Conservation (phyloP, 2,329 filamentous ascomycete species). For the Penicillium paneum region DNA sequence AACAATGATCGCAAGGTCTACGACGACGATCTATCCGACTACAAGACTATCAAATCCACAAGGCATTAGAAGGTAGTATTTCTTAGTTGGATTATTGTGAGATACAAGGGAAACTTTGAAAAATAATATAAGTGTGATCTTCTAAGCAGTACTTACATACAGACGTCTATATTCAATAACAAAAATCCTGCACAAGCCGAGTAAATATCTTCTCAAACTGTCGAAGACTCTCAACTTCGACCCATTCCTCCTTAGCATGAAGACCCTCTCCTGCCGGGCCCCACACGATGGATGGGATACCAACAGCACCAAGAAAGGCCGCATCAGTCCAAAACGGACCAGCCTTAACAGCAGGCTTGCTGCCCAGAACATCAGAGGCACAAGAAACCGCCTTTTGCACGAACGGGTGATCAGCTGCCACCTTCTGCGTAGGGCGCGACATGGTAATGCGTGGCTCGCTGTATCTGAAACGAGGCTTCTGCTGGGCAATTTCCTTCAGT, state of each 20-base stretch:
- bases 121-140: not conserved
- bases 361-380: constrained; percentile 28
- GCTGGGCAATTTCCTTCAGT: constrained; percentile 32
- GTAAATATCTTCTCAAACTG: constrained; percentile 29
- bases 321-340: constrained; percentile 52
- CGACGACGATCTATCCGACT: too few relatives aligned
- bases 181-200: constrained; percentile 20
- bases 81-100: not conserved
- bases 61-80: not conserved
- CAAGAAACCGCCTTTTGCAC: constrained; percentile 32
- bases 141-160: not conserved
- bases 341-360: constrained; percentile 25
- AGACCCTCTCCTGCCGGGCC: constrained; percentile 50
- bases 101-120: not conserved
- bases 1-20: too few relatives aligned
- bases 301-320: constrained; percentile 46
- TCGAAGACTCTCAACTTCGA: constrained; percentile 44
- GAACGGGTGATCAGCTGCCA: constrained; percentile 44
- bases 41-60: too few relatives aligned
- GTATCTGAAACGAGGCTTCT: constrained; percentile 42
- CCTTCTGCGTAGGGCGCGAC: constrained; percentile 44
- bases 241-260: constrained; percentile 53
- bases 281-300: constrained; percentile 49
- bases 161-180: constrained; percentile 4
- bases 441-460: constrained; percentile 41